Evolutionary conservation across 2,329 filamentous ascomycete genomes (phyloP).

Genomic region (Diaporthe vexans): DNA sequence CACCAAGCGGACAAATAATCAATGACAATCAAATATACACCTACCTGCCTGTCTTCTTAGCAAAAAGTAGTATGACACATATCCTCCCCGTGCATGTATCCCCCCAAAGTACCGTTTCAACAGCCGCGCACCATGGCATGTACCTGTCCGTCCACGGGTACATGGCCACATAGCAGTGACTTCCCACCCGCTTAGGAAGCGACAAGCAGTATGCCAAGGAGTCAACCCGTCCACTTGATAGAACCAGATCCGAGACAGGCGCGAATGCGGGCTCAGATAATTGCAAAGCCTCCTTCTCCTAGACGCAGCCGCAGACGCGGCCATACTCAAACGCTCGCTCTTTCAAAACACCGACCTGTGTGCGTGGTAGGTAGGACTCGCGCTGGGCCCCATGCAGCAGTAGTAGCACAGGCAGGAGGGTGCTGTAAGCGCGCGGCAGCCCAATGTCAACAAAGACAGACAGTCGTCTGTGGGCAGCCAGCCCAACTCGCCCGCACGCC

Average conservation of each 20-base stretch:
- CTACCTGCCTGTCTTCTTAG: neutral
- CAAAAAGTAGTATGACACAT: neutral
- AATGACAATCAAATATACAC: neutral
- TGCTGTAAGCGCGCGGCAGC: constrained; percentile 11
- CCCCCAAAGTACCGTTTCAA: constrained; percentile 28
- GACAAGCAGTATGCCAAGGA: neutral
- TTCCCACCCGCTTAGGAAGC: neutral
- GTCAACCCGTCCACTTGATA: neutral
- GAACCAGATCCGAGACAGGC: constrained; percentile 17
- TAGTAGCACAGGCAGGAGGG: neutral
- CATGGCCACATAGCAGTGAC: neutral
- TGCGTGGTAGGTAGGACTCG: neutral
- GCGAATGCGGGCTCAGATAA: constrained; percentile 15
- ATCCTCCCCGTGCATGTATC: neutral
- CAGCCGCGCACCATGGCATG: constrained; percentile 23
- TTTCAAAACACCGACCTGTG: neutral
- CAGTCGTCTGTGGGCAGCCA: neutral
- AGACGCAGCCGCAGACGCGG: constrained; percentile 3
- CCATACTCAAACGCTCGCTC: neutral
- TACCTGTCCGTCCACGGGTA: constrained; percentile 3
- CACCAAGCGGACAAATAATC: neutral
- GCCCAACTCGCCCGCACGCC: neutral
- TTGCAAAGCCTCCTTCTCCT: neutral
- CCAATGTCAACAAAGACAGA: neutral
- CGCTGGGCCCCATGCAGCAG: neutral